Percentiles rank a stretch among this genome's conserved stretches.
phyloP scores from a whole-genome alignment of 1,284 basidiomycete species.

The Ustanciosporium gigantosporum region DNA sequence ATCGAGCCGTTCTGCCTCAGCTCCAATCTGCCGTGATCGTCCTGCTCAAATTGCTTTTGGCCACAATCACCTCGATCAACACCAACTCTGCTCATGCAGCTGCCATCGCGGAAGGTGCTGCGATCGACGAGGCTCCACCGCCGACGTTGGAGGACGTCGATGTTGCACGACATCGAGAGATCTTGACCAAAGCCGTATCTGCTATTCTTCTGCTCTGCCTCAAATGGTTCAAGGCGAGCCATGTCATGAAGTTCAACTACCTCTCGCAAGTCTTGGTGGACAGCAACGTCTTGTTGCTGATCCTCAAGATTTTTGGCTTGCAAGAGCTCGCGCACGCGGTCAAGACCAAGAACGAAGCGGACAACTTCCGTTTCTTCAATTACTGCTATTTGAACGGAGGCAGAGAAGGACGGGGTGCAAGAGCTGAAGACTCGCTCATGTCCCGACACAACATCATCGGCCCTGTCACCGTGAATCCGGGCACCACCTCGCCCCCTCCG shows the following conservation, averaged over 20 bases:
- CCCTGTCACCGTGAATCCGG: constrained; percentile 30
- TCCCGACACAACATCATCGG: constrained; percentile 39
- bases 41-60: constrained; percentile 56
- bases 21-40: constrained; percentile 59
- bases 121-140: constrained; percentile 66
- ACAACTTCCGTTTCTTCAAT: constrained; percentile 83
- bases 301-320: constrained; percentile 96
- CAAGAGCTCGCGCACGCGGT: constrained; percentile 85
- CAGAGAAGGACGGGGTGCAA: constrained; percentile 35
- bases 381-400: constrained; percentile 76
- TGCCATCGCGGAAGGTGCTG: constrained; percentile 52
- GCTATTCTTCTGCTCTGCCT: constrained; percentile 86
- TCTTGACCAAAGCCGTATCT: constrained; percentile 94
- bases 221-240: constrained; percentile 92
- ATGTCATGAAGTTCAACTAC: constrained; percentile 98
- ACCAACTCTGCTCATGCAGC: constrained; percentile 54
- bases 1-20: constrained; percentile 48
- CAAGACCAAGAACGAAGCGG: constrained; percentile 83
- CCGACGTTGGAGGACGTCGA: constrained; percentile 92
- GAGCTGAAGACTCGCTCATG: constrained; percentile 61
- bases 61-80: constrained; percentile 56
- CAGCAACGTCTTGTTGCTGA: constrained; percentile 89
- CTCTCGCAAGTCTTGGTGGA: constrained; percentile 91
- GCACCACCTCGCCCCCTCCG: constrained; percentile 31
- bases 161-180: constrained; percentile 91